Evolutionary conservation across 441 rosid species (phyloP).

Genomic region (Erodium moschatum): DNA sequence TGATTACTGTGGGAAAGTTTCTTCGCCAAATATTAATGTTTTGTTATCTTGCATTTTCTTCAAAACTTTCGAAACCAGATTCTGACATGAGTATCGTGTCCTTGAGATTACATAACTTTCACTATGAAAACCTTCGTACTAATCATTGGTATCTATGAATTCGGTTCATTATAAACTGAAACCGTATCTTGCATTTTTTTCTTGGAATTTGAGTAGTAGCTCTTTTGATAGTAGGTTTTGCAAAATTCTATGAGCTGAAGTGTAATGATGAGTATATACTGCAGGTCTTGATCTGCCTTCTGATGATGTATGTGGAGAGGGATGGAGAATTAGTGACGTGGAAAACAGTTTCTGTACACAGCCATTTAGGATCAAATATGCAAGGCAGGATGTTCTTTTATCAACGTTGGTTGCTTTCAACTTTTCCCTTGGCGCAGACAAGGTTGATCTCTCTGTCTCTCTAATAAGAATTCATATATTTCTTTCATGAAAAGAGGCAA

Average conservation of each 20-base stretch:
- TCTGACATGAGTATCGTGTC: background rate
- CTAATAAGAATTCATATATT: background rate
- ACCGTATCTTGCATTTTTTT: background rate
- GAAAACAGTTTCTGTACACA: slow-evolving; percentile 82
- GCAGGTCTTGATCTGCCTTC: slow-evolving; percentile 55
- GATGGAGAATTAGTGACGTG: slow-evolving; percentile 73
- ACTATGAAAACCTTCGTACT: background rate
- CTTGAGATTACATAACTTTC: background rate
- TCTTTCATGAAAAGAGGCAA: slow-evolving; percentile 1
- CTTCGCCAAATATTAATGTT: background rate
- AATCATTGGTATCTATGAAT: background rate
- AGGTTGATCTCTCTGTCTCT: slow-evolving; percentile 37
- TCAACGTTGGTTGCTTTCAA: slow-evolving; percentile 69
- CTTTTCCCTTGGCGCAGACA: slow-evolving; percentile 42
- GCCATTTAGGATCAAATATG: slow-evolving; percentile 77
- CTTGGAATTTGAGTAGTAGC: background rate
- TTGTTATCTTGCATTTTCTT: background rate
- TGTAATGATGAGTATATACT: slow-evolving; percentile 5
- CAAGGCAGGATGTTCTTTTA: slow-evolving; percentile 74
- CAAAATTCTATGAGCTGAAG: background rate
- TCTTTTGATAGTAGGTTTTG: background rate
- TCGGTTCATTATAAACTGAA: background rate
- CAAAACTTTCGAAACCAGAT: background rate
- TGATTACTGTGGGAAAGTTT: background rate
- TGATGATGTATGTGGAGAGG: slow-evolving; percentile 40